Base-by-base conservation (phyloP, 2,329 filamentous ascomycete species). In the Fusarium chlamydosporum region DNA sequence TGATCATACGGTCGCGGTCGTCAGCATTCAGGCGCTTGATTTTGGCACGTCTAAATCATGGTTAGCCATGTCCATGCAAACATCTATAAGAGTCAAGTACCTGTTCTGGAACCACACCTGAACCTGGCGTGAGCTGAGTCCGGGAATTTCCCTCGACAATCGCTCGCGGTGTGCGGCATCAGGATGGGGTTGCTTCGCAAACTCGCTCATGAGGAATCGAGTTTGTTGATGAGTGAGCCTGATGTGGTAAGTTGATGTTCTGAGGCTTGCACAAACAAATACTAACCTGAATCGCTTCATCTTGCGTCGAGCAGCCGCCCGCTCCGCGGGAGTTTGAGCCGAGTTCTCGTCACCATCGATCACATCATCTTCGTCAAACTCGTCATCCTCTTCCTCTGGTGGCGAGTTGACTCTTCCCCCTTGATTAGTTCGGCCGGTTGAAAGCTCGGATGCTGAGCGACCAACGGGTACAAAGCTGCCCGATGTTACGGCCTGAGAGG, bases 51-150 rank as follows among this genome's bases (percentile, higher is more conserved):
- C 89, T 91, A 29, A 12, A 4, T 37, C 16, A 40, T 12, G 31
- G 41, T 76, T 45, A 76, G 72, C 43, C 13, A 38, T 9, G 23
- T 10, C 16, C 12, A 23, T 16, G 27, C 23, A 11, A 27, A 6
- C 10, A 11, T 42, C n/a, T 13, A 2, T 6, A 31, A 42, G 15
- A 35, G 43, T 42, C 42, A 40, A 76, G 73, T 86, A 97, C 94
- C 94, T 89, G 80, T 98, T 98, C 80, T 98, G 94, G 80, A 98
- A 98, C 95, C 94, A 98, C 50, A 98, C 94, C 79, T 98, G 94
- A 26, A 98, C 95, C 78, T 98, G 94, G 65, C 94, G 89, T 37
- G 94, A 93, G 74, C 92, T 97, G 48, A 98, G 82, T 1, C 94
- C 95, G 33, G 95, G 94, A 45, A 98, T 97, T 77, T 97, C 93